Conservation (phyloP, 345 rosid genomes). For the Salix arbutifolia region DNA sequence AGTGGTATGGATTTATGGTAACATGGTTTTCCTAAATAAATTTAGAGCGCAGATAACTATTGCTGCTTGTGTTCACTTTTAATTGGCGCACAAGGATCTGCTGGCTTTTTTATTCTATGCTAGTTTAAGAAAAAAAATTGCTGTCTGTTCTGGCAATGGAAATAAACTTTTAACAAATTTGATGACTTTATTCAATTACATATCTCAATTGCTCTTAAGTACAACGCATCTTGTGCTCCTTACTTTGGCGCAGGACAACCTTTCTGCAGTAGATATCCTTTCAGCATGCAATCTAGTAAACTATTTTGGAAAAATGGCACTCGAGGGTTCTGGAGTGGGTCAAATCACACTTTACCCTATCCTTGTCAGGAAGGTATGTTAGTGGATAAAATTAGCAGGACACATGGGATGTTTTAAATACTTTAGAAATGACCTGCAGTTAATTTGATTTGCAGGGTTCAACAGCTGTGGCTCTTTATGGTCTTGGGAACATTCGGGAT, state of each 20-base stretch:
- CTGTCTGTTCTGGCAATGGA: neutral
- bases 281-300: slow-evolving; percentile 96
- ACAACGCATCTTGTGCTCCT: slow-evolving; percentile 12
- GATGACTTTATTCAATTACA: neutral
- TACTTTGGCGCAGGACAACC: slow-evolving; percentile 76
- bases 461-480: slow-evolving; percentile 92
- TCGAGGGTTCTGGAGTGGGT: slow-evolving; percentile 99
- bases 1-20: slow-evolving; percentile 57
- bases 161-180: neutral
- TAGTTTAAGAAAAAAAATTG: neutral
- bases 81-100: neutral
- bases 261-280: slow-evolving; percentile 91
- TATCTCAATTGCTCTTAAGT: neutral
- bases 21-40: neutral
- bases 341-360: slow-evolving; percentile 86
- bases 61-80: neutral
- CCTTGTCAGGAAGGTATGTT: slow-evolving; percentile 77
- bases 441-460: slow-evolving; percentile 58
- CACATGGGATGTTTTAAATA: slow-evolving; percentile 7
- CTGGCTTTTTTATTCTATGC: neutral
- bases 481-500: slow-evolving; percentile 96
- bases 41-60: neutral
- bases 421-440: slow-evolving; percentile 11
- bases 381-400: slow-evolving; percentile 8
- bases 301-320: slow-evolving; percentile 97